Base-by-base conservation (phyloP, 345 rosid species). In the Euphorbia peplus region DNA sequence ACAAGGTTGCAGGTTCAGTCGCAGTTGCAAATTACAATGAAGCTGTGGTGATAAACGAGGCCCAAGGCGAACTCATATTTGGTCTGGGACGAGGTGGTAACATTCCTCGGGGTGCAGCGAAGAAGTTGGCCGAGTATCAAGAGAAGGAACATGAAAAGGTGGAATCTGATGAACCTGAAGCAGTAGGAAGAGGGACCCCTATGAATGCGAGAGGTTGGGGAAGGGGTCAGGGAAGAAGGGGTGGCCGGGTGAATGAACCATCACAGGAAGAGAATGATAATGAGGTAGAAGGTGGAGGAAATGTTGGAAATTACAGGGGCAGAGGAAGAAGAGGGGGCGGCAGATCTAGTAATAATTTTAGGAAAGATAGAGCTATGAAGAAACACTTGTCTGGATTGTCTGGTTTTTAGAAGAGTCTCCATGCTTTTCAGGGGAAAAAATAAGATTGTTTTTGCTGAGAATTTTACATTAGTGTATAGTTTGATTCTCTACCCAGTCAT, bases 51-150 rank as follows among this genome's bases (percentile, higher is more conserved):
- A 51, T 95, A 42, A 83, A 66, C 26, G 86, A 84, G 78, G 87
- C 82, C 15, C 96, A 91, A 60, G 72, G 51, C 73, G 99, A 82
- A 28, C 55, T 80, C 73, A 95, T 95, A 66, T 54, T 76, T 70
- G 97, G 99, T 21, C 90, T 91, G 46, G 99, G 99, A 29, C 88
- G 87, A 0, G 99, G 99, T 66, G 98, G 99, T 65, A 95, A 95
- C 75, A 67, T 81, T 67, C 99, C 96, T 29, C 70, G 82, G 8
- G 96, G 98, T 14, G 90, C 96, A 11, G 83, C 76, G n/a, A 87
- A 73, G 75, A 87, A 83, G 80, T 79, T 88, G 76, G 76, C 59
- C 19, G 93, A 91, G 74, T 42, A 61, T 54, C 72, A 71, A 48
- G 75, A 62, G 44, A 58, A 61, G 53, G 69, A 73, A 22, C 75